phyloP scores from a whole-genome alignment of 306 rosid genomes.

The Oemleria cerasiformis region DNA sequence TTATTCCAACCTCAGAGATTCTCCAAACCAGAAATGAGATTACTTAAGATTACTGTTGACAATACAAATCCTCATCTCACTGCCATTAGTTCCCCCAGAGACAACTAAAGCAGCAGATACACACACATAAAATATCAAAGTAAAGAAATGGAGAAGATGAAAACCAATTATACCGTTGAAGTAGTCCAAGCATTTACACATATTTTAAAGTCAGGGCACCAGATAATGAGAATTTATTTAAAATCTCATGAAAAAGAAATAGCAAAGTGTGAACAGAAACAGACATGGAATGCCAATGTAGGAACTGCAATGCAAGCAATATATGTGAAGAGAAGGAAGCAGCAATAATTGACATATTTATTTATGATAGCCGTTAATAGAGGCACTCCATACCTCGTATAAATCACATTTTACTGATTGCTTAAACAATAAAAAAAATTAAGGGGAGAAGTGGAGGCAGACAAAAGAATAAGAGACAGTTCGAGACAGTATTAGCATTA shows the following conservation, averaged over 20 bases:
- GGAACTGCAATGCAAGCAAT: neutral
- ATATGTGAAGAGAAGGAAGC: neutral
- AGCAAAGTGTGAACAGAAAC: slow-evolving; percentile 5
- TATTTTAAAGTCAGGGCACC: neutral
- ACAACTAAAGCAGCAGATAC: slow-evolving; percentile 1
- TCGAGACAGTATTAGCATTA: slow-evolving; percentile 29
- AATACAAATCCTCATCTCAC: neutral
- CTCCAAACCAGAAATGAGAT: neutral
- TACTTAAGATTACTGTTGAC: neutral
- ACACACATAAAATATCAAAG: neutral
- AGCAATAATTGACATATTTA: neutral
- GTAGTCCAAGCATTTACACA: neutral
- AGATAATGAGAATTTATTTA: neutral
- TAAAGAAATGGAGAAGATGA: neutral
- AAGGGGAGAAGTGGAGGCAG: neutral
- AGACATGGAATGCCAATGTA: neutral
- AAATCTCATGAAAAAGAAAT: neutral
- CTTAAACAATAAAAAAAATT: slow-evolving; percentile 1
- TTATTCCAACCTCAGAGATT: slow-evolving; percentile 3
- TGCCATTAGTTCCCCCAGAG: neutral
- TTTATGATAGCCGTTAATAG: neutral
- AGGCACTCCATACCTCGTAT: neutral
- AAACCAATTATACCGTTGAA: neutral
- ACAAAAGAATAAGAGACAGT: neutral
- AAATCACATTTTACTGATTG: slow-evolving; percentile 1